A percentile compares a stretch with the other conserved stretches of the same genome.
Evolutionary conservation across 1,139 yeast genomes (phyloP).

Genomic region (Pichia sp.): DNA sequence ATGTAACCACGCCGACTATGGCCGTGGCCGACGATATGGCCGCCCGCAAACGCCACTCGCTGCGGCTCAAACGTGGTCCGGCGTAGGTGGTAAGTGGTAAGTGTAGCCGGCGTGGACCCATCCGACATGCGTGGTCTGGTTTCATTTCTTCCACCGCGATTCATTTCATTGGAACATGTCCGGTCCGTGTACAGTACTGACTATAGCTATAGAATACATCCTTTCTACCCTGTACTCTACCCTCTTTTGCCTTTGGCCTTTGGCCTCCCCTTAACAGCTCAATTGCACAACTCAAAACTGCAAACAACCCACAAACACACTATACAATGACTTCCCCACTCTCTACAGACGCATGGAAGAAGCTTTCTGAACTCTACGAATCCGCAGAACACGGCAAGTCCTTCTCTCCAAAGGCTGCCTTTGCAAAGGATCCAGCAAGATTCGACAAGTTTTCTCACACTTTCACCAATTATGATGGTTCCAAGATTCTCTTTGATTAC

Average conservation of each 20-base stretch:
- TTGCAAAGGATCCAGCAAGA: conserved; percentile 64
- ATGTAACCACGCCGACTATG: conserved; percentile 13
- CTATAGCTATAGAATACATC: neutral
- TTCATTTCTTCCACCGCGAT: no score
- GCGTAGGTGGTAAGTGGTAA: no score
- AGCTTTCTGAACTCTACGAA: conserved; percentile 65
- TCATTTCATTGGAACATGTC: no score
- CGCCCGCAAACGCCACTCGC: conserved; percentile 33
- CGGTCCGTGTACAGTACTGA: neutral
- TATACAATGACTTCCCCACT: conserved; percentile 34
- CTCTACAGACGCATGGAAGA: conserved; percentile 80
- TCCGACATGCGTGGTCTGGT: neutral
- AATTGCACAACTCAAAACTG: neutral
- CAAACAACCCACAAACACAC: neutral
- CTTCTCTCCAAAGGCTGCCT: conserved; percentile 71
- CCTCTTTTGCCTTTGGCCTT: no score
- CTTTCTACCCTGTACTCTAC: neutral
- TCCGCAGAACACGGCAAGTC: conserved; percentile 57
- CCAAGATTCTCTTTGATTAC: conserved; percentile 86
- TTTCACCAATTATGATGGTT: conserved; percentile 76
- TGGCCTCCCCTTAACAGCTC: neutral
- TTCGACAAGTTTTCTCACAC: conserved; percentile 69
- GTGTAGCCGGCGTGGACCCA: no score
- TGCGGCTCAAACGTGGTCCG: conserved; percentile 33
- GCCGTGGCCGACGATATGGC: conserved; percentile 30